These are phyloP conservation scores for Tetradesmus lagerheimii DNA, from an alignment of 139 green algal species.

Conservation along the genomic window DNA sequence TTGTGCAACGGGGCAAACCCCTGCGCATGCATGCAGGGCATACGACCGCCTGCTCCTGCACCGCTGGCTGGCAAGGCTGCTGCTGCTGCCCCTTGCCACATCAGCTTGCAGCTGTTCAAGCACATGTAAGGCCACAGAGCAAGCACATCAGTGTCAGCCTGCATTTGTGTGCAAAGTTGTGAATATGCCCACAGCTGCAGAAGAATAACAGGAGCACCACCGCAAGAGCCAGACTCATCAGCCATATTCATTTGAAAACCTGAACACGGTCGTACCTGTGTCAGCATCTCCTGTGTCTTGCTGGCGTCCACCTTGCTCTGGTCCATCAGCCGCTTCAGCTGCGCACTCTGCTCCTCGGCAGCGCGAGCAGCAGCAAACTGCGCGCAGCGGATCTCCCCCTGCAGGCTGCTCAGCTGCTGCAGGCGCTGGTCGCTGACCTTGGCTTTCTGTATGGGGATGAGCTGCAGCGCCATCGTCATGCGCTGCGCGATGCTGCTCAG, in stretches of 20 bases:
- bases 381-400: not conserved
- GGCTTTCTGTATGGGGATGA: constrained; percentile 39
- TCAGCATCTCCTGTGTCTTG: constrained; percentile 47
- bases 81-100: not conserved
- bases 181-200: too few relatives aligned
- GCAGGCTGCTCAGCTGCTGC: not conserved
- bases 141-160: constrained; percentile 26
- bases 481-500: constrained; percentile 37
- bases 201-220: too few relatives aligned
- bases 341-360: constrained; percentile 27
- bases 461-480: constrained; percentile 32
- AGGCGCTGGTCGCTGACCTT: not conserved
- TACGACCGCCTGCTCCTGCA: too few relatives aligned
- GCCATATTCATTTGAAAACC: too few relatives aligned
- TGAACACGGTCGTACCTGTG: not conserved
- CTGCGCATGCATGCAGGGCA: too few relatives aligned
- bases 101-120: constrained; percentile 20
- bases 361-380: not conserved
- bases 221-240: too few relatives aligned
- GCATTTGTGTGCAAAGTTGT: constrained; percentile 22
- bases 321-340: constrained; percentile 43
- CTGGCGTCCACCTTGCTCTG: constrained; percentile 11
- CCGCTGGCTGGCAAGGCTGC: not conserved
- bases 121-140: too few relatives aligned
- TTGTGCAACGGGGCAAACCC: too few relatives aligned